Base-by-base conservation (phyloP, 2,329 filamentous ascomycete species). In the Fusarium albidum region DNA sequence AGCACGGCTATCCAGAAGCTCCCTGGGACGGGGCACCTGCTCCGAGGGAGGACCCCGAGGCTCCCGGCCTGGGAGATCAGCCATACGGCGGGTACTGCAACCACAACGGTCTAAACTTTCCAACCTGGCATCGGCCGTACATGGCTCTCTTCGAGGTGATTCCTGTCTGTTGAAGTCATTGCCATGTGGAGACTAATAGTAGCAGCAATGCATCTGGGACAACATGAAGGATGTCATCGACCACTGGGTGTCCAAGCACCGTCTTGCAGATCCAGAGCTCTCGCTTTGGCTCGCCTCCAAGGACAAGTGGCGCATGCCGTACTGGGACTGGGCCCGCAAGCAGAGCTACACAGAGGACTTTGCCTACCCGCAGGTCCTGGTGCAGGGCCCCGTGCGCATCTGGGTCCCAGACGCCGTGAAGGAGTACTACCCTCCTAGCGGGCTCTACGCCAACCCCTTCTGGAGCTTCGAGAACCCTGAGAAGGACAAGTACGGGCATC, bases 311-410 rank as follows among this genome's bases (percentile, higher is more conserved):
- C 61, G 71, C 2, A 53, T 71, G 6, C 71, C 71, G 0, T 73
- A 71, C 49, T 73, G 69, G 57, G 73, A 75, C 57, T 74, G 71
- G 71, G 72, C 63, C 2, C 59, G 53, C 9, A 64, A 52, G 25
- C 59, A 60, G 17, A 18, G 9, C 4, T 60, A 57, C 28, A 54
- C 28, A 9, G 14, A 52, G 1, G 26, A 48, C 12, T 45, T 15
- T 43, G 29, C 42, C 11, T 40, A 49, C 2, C 56, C 58, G 5
- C n/a, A 55, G 5, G 37, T 26, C 9, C 25, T 55, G n/a, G 34
- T 34, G 3, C 21, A 42, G 31, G 46, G 39, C 5, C 12, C 9
- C 7, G 47, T 52, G 5, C 15, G 9, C 3, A 52, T 56, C 29
- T n/a, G n/a, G n/a, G n/a, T n/a, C n/a, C n/a, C n/a, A n/a, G n/a